Base-by-base conservation (phyloP, 805 yeast species). In the Candida orba region DNA sequence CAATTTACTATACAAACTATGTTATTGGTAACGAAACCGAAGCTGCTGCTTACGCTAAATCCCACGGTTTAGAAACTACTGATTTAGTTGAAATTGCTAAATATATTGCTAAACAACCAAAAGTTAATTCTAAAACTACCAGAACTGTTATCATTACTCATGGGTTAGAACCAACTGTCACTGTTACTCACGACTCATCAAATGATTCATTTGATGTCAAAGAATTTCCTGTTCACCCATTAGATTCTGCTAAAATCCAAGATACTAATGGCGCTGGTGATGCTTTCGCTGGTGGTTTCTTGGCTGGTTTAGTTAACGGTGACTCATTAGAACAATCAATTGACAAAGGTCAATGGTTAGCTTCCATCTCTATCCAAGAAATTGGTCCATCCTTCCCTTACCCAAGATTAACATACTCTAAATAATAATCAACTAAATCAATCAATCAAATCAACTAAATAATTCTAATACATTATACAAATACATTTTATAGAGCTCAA, bases 231-330 rank as follows among this genome's bases (percentile, higher is more conserved):
- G 96, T 93, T 44, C 84, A 78, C 54, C 76, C 81, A 46, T 77
- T 93, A 59, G 84, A 76, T 35, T 56, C 77, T 37, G 67, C 74
- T 37, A 73, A 82, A 66, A 75, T 93, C 48, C 81, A 75, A 46
- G 99, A 93, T 72, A 87, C 98, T 60, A 93, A 91, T 71, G 99
- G 99, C 72, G 98, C 98, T 38, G 98, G 98, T 67, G 97, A 91
- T 64, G 96, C 97, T 13, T 91, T 91, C 62, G 98, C 97, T 44
- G 95, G 93, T 58, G 98, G 98, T 46, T 90, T 91, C 66, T 68
- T 89, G 51, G 95, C 96, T 49, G 93, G 90, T 46, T 69, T 90
- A 53, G 95, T 88, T 44, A 69, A 81, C 65, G 87, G 81, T 52
- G 79, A 84, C 64, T 55, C 75, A 25, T 62, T 88, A 45, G 71